Base-by-base conservation (phyloP, 2,329 filamentous ascomycete genomes). In the Byssochlamys sp. region DNA sequence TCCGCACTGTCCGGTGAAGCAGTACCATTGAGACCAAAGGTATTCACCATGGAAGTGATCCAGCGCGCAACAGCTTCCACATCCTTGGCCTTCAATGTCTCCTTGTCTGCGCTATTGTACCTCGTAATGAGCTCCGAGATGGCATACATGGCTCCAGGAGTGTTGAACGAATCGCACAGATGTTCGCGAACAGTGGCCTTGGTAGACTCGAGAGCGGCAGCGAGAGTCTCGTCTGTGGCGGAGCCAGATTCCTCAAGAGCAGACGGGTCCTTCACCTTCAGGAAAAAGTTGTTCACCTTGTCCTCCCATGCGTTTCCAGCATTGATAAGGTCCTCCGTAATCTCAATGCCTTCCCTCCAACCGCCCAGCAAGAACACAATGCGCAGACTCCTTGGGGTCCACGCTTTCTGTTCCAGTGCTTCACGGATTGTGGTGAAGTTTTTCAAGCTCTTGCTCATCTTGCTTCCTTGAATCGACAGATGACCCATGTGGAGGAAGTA, bases 401-500 rank as follows among this genome's bases (percentile, higher is more conserved):
- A 96, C 53, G 84, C 81, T 39, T 82, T 81, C 33, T 79, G 76
- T 2, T 77, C 75, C 6, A 97, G 76, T 0, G 91, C 91, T 70
- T 95, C 89, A 29, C 90, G 83, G 61, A 97, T 95, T 0, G 92
- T 96, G 48, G 90, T 90, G 73, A 96, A 96, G 72, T 96, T 97
- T 78, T 97, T 96, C 58, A 97, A 75, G 14, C 86, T 90, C 73
- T 97, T 97, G 58, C 88, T 92, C 92, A 97, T 97, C 73, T 97
- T 97, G 25, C 86, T 90, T 0, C 92, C 91, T 27, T 87, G 84
- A 58, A 97, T 96, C 4, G 86, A 88, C 53, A 96, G 75, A 70
- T 97, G 92, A 0, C 92, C 92, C 87, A 95, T 96, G 69, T 96
- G 92, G 14, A 96, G 70, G 75, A 96, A 97, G 75, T 96, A 95